phyloP scores from a whole-genome alignment of 352 stramenopile species.

The Pythium rishiriense region DNA sequence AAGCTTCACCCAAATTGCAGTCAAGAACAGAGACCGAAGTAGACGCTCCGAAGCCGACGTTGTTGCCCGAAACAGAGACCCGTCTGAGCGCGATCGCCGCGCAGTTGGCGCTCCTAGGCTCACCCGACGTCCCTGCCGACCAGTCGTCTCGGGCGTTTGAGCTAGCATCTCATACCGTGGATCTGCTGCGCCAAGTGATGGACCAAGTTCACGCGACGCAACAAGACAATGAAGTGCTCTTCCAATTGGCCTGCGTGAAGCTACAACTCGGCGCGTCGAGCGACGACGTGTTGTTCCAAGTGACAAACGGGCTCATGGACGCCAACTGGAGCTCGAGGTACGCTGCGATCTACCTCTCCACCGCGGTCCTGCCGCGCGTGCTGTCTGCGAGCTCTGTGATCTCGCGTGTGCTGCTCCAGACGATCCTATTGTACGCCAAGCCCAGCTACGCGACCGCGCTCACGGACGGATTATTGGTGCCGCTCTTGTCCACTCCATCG shows the following conservation, averaged over 20 bases:
- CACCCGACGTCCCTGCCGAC: slow-evolving; percentile 32
- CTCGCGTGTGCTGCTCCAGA: slow-evolving; percentile 70
- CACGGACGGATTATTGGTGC: slow-evolving; percentile 55
- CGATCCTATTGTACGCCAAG: slow-evolving; percentile 49
- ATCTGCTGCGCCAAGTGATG: slow-evolving; percentile 60
- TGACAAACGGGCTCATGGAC: slow-evolving; percentile 61
- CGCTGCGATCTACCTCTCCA: slow-evolving; percentile 56
- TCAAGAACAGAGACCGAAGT: neutral
- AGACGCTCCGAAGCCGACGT: neutral
- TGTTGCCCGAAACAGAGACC: slow-evolving; percentile 40
- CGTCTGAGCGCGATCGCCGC: slow-evolving; percentile 43
- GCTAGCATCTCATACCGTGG: slow-evolving; percentile 29
- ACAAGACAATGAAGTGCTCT: slow-evolving; percentile 51
- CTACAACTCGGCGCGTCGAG: slow-evolving; percentile 49
- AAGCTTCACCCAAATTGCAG: neutral
- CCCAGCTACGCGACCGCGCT: slow-evolving; percentile 41
- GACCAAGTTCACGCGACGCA: slow-evolving; percentile 60
- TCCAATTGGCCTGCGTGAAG: slow-evolving; percentile 41
- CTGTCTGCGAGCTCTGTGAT: slow-evolving; percentile 58
- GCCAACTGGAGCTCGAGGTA: slow-evolving; percentile 75
- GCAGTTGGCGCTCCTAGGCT: slow-evolving; percentile 43
- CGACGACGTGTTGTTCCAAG: slow-evolving; percentile 61
- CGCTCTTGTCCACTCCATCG: slow-evolving; percentile 36
- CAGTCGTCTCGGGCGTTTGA: slow-evolving; percentile 29
- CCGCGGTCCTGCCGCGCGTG: slow-evolving; percentile 61